Conservation (phyloP, 768 basidiomycete species). For the Favolaschia claudopus region DNA sequence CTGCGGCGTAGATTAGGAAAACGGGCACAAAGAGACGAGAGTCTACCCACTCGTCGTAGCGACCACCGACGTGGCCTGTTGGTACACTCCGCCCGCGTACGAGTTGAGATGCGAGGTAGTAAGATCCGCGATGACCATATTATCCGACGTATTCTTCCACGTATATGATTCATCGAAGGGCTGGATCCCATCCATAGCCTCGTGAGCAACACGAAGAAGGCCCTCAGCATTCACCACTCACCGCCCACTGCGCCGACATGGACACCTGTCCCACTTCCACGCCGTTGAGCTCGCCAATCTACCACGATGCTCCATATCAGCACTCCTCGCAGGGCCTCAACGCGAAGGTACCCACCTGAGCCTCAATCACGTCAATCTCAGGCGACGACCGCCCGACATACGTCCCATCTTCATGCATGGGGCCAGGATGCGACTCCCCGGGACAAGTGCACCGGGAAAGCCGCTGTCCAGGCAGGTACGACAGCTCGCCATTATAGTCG, state of each 20-base stretch:
- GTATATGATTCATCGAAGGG: slow-evolving; percentile 56
- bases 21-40: slow-evolving; percentile 14
- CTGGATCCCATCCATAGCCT: slow-evolving; percentile 18
- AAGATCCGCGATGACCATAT: slow-evolving; percentile 45
- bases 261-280: slow-evolving; percentile 45
- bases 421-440: slow-evolving; percentile 66
- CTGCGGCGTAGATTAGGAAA: neutral
- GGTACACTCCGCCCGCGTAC: slow-evolving; percentile 53
- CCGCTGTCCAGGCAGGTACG: slow-evolving; percentile 64
- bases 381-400: slow-evolving; percentile 64
- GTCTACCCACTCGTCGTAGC: slow-evolving; percentile 34
- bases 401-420: slow-evolving; percentile 51
- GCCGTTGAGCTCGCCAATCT: slow-evolving; percentile 34
- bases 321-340: neutral
- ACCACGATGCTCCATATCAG: slow-evolving; percentile 41
- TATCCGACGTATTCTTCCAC: slow-evolving; percentile 45
- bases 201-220: neutral
- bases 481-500: slow-evolving; percentile 48
- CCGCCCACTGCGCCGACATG: slow-evolving; percentile 59
- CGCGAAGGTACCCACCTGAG: neutral
- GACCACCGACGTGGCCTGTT: slow-evolving; percentile 49
- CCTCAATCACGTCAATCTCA: slow-evolving; percentile 64
- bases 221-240: too few species aligned
- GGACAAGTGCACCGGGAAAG: slow-evolving; percentile 66
- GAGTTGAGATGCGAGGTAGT: slow-evolving; percentile 46